Percentiles rank a stretch among this genome's conserved stretches.
Conservation (phyloP, 805 yeast genomes). For the Pichia gijzeniarum region DNA sequence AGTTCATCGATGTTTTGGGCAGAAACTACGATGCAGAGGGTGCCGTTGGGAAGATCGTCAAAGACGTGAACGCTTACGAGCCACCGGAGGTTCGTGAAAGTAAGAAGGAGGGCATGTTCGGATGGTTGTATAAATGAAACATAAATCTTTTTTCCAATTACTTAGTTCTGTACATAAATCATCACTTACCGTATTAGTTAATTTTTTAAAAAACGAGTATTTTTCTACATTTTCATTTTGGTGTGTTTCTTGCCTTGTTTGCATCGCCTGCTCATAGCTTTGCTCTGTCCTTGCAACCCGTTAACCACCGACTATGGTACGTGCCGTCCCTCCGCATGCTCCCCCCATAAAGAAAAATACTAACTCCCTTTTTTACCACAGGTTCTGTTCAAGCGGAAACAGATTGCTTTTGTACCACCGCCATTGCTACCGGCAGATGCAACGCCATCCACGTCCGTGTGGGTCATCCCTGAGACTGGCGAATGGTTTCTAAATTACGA, state of each 20-base stretch:
- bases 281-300: too few species aligned
- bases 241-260: too few species aligned
- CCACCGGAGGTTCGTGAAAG: conserved; percentile 66
- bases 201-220: too few species aligned
- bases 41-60: conserved; percentile 70
- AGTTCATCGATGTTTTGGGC: conserved; percentile 90
- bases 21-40: conserved; percentile 77
- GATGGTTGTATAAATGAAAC: conserved; percentile 44
- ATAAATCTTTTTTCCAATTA: neutral
- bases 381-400: conserved; percentile 75
- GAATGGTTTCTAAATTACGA: conserved; percentile 84
- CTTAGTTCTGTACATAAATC: too few species aligned
- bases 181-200: too few species aligned
- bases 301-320: too few species aligned
- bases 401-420: conserved; percentile 53
- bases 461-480: conserved; percentile 75
- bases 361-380: conserved; percentile 19
- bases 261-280: too few species aligned
- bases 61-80: conserved; percentile 67
- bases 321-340: neutral
- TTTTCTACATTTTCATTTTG: too few species aligned
- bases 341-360: conserved; percentile 1
- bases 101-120: conserved; percentile 54
- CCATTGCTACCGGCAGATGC: conserved; percentile 48
- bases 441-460: conserved; percentile 55